phyloP scores from a whole-genome alignment of 108 stramenopile genomes.

The Aurantiochytrium sp. region DNA sequence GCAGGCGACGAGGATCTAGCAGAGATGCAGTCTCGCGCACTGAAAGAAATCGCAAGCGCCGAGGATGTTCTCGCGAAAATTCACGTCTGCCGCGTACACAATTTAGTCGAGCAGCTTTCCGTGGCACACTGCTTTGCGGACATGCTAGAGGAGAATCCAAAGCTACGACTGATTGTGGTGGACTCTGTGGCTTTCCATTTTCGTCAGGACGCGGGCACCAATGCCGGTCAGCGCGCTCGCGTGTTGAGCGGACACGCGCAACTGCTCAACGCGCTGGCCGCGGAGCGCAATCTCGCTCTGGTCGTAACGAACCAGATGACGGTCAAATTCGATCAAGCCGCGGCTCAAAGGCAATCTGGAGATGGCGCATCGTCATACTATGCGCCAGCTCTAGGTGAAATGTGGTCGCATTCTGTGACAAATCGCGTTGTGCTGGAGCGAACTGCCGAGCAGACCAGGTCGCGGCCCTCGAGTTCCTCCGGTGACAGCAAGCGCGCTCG shows the following conservation, averaged over 20 bases:
- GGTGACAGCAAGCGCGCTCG: neutral
- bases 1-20: neutral
- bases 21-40: neutral
- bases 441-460: neutral
- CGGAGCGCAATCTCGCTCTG: constrained; percentile 60
- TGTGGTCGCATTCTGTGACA: constrained; percentile 85
- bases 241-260: constrained; percentile 59
- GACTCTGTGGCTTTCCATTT: constrained; percentile 92
- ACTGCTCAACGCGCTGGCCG: constrained; percentile 62
- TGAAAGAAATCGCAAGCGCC: neutral
- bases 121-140: constrained; percentile 41
- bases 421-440: constrained; percentile 60
- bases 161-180: constrained; percentile 68
- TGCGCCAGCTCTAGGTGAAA: constrained; percentile 82
- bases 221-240: constrained; percentile 52
- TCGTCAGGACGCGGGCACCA: constrained; percentile 50
- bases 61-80: constrained; percentile 65
- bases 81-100: constrained; percentile 82
- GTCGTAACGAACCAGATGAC: constrained; percentile 93
- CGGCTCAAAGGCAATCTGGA: neutral
- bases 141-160: constrained; percentile 20
- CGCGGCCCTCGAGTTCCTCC: neutral
- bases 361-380: constrained; percentile 28
- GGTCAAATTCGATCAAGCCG: constrained; percentile 37
- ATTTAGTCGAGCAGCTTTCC: constrained; percentile 68